Evolutionary conservation across 306 rosid genomes (phyloP).

Genomic region (Cicer judaicum): DNA sequence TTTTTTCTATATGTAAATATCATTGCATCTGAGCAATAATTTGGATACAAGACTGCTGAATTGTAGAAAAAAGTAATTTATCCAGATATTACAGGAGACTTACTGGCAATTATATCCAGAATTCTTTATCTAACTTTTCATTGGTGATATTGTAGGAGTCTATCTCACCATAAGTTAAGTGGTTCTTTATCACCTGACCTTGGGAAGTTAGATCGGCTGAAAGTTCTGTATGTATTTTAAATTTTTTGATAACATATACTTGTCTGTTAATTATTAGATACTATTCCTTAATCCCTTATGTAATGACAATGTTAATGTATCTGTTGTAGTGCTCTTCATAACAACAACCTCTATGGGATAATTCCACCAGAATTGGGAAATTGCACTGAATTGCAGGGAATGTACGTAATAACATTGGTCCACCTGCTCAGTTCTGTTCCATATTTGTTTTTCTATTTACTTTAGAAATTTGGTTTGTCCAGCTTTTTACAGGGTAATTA

Average conservation of each 20-base stretch:
- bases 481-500: constrained; percentile 97
- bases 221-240: constrained; percentile 70
- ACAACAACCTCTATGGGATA: constrained; percentile 83
- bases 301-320: constrained; percentile 42
- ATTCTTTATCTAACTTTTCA: constrained; percentile 44
- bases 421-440: constrained; percentile 27
- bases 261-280: constrained; percentile 26
- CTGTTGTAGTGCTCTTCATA: constrained; percentile 72
- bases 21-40: constrained; percentile 11
- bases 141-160: constrained; percentile 67
- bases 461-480: constrained; percentile 48
- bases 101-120: constrained; percentile 34
- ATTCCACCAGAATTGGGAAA: constrained; percentile 95
- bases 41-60: constrained; percentile 5
- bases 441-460: constrained; percentile 25
- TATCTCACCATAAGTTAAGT: constrained; percentile 75
- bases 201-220: constrained; percentile 85
- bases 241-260: constrained; percentile 21
- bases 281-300: constrained; percentile 35
- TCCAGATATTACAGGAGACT: constrained; percentile 26
- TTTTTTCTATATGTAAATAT: constrained; percentile 31
- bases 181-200: constrained; percentile 83
- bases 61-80: constrained; percentile 17
- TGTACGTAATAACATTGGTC: constrained; percentile 64
- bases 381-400: constrained; percentile 73